phyloP scores from a whole-genome alignment of 2,329 filamentous ascomycete genomes.

The Epichloe uncinata region DNA sequence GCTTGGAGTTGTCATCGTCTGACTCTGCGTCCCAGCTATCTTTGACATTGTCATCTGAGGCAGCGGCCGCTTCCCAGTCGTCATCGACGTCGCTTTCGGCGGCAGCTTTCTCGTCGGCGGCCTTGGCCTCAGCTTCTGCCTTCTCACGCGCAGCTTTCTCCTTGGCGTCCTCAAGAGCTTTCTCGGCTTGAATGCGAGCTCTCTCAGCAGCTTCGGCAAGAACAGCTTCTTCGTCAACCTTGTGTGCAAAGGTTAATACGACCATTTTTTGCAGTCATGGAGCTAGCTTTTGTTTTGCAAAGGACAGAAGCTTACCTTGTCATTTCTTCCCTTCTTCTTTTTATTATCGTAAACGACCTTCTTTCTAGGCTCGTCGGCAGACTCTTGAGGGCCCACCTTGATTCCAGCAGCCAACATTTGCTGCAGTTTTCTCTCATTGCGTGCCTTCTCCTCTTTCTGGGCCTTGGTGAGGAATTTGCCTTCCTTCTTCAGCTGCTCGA shows the following conservation, averaged over 20 bases:
- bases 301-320: constrained; percentile 31
- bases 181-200: constrained; percentile 54
- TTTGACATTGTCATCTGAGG: constrained; percentile 62
- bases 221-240: constrained; percentile 61
- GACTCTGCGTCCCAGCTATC: constrained; percentile 90
- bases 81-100: constrained; percentile 53
- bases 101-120: constrained; percentile 40
- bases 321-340: constrained; percentile 56
- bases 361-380: constrained; percentile 56
- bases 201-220: constrained; percentile 68
- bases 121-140: constrained; percentile 42
- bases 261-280: neutral
- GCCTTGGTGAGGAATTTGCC: constrained; percentile 80
- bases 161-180: constrained; percentile 47
- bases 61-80: constrained; percentile 80
- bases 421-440: constrained; percentile 66
- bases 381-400: constrained; percentile 50
- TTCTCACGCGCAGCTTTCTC: constrained; percentile 45
- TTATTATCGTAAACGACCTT: constrained; percentile 65
- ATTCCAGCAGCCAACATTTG: constrained; percentile 73
- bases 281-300: neutral
- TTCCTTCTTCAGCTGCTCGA: constrained; percentile 78
- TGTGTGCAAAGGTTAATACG: constrained; percentile 17
- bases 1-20: constrained; percentile 45
- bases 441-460: constrained; percentile 68